Evolutionary conservation across 345 rosid genomes (phyloP), one percentile per base, ranked within the genome.

Genomic region (Hibiscus trionum): DNA sequence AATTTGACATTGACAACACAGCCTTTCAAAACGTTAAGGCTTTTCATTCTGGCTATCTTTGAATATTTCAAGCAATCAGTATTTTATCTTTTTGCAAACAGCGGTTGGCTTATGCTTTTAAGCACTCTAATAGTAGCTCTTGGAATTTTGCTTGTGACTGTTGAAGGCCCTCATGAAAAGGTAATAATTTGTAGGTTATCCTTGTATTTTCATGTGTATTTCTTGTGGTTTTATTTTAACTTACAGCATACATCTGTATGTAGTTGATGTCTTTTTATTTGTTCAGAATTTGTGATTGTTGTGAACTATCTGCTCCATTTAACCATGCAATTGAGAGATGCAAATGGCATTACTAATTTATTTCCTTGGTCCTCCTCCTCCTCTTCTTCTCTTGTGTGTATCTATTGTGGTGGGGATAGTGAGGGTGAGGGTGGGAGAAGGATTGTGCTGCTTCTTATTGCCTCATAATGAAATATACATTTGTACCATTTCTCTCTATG

Each of bases 141-240:
- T 75, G 87, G 78, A 69, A 44, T 87, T 79, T 76, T 91, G 69
- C 90, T 93, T 62, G 81, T 86, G 56, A 86, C 93, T n/a, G 67
- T 89, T 61, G 99, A 93, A 69, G 96, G 90, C 19, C 91, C 93
- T 81, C 93, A 87, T 84, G 98, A 86, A 75, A 91, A 90, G 97
- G 98, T 93, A 83, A 42, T 53, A n/a, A 11, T 63, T 71, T 64
- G 39, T 42, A 26, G 21, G 58, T 59, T 69, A 61, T 21, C 68
- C 4, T 39, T 17, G 4, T 37, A 64, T 44, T 42, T 62, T 21
- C 19, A 42, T 42, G 10, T 72, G 11, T 66, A 4, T 56, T 27
- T 49, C 37, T 10, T n/a, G 35, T 60, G 35, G 16, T 60, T 66
- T 60, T 59, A 7, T 57, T 15, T 37, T 1, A 9, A 50, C 44